A percentile compares a stretch with the other conserved stretches of the same genome.
Conservation (phyloP, 1,284 basidiomycete genomes). For the Lentinula novae-zelandiae region DNA sequence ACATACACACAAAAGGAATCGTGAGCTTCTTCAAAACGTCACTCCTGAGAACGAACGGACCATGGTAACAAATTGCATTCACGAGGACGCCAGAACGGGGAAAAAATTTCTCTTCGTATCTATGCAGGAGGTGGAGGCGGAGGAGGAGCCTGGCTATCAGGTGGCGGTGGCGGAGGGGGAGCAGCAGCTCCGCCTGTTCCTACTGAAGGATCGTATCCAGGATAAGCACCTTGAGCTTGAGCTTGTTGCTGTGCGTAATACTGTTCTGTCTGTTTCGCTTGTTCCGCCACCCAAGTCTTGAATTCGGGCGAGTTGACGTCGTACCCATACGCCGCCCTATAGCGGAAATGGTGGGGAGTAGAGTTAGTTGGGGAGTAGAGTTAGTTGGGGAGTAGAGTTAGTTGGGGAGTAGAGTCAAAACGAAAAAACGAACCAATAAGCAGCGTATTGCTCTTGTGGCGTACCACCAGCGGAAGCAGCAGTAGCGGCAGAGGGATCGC, state of each 20-base stretch:
- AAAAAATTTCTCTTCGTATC: not conserved
- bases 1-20: no score
- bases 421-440: constrained; percentile 56
- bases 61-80: no score
- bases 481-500: not conserved
- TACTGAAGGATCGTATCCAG: constrained; percentile 18
- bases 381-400: not conserved
- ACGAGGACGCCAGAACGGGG: no score
- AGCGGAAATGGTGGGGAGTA: not conserved
- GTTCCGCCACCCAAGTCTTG: constrained; percentile 72
- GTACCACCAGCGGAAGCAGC: constrained; percentile 29
- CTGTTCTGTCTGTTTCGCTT: constrained; percentile 68
- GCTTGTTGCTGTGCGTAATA: constrained; percentile 51
- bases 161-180: constrained; percentile 19
- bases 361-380: not conserved
- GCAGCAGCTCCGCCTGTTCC: constrained; percentile 12
- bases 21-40: no score
- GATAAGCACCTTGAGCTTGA: constrained; percentile 8
- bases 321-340: constrained; percentile 85
- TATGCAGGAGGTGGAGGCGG: constrained; percentile 24
- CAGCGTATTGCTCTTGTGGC: constrained; percentile 54
- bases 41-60: no score
- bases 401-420: not conserved
- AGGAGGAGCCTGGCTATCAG: constrained; percentile 30
- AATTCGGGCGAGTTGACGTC: constrained; percentile 81